Conservation (phyloP, 768 basidiomycete genomes). For the Tulasnella sp. region DNA sequence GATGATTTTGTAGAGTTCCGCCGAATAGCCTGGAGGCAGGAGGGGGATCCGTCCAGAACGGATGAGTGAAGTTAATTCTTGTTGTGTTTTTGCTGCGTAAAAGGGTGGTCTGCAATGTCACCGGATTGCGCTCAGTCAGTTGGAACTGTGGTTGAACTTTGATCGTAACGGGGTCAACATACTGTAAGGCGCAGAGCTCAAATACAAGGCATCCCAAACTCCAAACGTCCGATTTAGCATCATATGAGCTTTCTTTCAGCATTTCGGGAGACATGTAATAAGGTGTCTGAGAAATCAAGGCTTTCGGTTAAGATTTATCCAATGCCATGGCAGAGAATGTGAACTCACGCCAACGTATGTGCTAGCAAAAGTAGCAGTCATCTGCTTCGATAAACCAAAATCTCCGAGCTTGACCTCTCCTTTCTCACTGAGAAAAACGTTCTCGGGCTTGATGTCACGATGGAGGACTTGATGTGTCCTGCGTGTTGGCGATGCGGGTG, state of each 20-base stretch:
- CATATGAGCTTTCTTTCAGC: conserved; percentile 94
- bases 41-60: conserved; percentile 83
- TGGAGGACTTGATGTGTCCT: conserved; percentile 54
- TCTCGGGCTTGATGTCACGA: conserved; percentile 94
- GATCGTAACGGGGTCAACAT: conserved; percentile 17
- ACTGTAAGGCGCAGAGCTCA: conserved; percentile 86
- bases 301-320: neutral
- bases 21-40: conserved; percentile 73
- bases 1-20: conserved; percentile 58
- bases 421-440: conserved; percentile 83
- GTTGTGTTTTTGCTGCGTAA: conserved; percentile 83
- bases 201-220: conserved; percentile 93
- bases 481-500: neutral
- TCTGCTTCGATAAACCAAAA: conserved; percentile 90
- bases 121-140: neutral
- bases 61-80: conserved; percentile 73
- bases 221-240: conserved; percentile 98
- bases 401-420: conserved; percentile 93
- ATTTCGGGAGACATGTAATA: conserved; percentile 99
- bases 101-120: conserved; percentile 53
- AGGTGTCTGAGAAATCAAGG: conserved; percentile 57
- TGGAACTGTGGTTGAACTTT: neutral
- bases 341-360: conserved; percentile 88
- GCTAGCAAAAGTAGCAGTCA: conserved; percentile 80
- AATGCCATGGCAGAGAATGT: neutral